Evolutionary conservation across 179 eudicot genomes (phyloP).

Genomic region (Nepenthes alata): DNA sequence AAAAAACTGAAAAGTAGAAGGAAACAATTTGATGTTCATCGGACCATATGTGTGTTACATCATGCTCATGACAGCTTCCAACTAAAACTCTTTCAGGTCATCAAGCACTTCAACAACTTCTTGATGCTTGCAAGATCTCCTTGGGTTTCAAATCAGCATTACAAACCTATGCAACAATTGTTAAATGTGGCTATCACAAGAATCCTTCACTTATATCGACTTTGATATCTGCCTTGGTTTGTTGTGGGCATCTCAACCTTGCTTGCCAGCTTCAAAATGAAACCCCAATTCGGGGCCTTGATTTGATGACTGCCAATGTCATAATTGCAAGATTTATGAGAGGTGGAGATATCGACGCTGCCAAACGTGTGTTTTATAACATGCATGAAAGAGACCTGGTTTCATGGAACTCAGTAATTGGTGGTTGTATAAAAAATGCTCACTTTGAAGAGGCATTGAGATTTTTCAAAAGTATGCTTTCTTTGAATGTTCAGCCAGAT

Average conservation of each 20-base stretch:
- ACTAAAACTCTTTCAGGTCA: background rate
- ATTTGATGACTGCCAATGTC: conserved; percentile 32
- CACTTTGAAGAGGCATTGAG: conserved; percentile 41
- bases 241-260: conserved; percentile 23
- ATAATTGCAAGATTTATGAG: conserved; percentile 45
- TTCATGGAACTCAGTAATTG: conserved; percentile 68
- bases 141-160: conserved; percentile 20
- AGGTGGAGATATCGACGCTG: conserved; percentile 37
- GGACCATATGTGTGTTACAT: no score
- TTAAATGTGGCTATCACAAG: conserved; percentile 43
- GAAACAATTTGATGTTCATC: no score
- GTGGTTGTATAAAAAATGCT: conserved; percentile 49
- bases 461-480: conserved; percentile 41
- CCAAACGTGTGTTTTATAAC: conserved; percentile 39
- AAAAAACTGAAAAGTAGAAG: no score
- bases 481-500: conserved; percentile 40
- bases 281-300: conserved; percentile 20
- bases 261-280: conserved; percentile 36
- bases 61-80: no score
- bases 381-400: conserved; percentile 53
- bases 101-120: background rate
- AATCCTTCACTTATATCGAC: conserved; percentile 27
- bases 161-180: conserved; percentile 28
- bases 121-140: background rate
- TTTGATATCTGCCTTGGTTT: conserved; percentile 21